Evolutionary conservation across 371 early-diverging fungal species (phyloP), one percentile per base, ranked within the genome.

Genomic region (Mortierella sp.): DNA sequence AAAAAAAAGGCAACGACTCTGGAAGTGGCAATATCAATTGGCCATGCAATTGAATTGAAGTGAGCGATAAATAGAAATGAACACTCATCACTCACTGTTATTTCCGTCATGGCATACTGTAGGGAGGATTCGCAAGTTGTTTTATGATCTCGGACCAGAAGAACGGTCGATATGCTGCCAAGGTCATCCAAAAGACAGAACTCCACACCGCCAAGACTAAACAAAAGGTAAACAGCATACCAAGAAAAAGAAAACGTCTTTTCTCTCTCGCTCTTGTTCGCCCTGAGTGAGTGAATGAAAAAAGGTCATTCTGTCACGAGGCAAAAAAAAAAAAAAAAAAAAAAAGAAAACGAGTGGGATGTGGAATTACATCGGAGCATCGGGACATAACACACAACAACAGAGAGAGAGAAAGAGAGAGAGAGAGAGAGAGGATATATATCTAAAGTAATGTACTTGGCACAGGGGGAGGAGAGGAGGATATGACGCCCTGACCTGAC

Each of bases 51-150:
- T 8, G 29, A 40, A 34, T 41, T 13, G 9, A 34, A 5, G 2
- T 40, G 11, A n/a, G n/a, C n/a, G n/a, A n/a, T 24, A 3, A 13
- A 47, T 44, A 22, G 16, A 24, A 37, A 39, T 55, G 29, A 31
- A 19, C 40, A 47, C 53, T 65, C 34, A 16, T 29, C 26, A 22
- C 37, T 40, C 26, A 14, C 61, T 31, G 50, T 41, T 43, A 29
- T 48, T 31, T 43, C 37, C 41, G 16, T 40, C 22, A 31, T 44
- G 76, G 34, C 22, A 50, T 26, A 41, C 45, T 34, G 24, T 79
- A 94, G 96, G 97, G 99, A 55, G 98, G 97, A 14, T 98, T 98
- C 90, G 98, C 98, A 0, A 90, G 92, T 72, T 96, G 96, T 79
- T 96, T 92, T 86, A 88, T 91, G 72, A 94, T 94, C 5, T 71